Evolutionary conservation across 1,284 basidiomycete species (phyloP).

Genomic region (Tilletia setariae): DNA sequence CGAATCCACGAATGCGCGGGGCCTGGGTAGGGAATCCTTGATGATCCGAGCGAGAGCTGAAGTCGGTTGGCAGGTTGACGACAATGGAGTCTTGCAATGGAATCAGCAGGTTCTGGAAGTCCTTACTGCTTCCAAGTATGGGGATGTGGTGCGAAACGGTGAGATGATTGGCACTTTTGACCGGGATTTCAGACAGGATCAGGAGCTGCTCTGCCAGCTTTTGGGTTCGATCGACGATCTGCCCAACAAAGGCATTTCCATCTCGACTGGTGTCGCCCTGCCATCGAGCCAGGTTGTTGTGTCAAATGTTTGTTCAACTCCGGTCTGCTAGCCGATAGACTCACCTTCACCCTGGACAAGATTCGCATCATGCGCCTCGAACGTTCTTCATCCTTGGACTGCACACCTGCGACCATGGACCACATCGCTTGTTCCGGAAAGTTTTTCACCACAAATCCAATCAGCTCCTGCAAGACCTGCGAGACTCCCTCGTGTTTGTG

Average conservation of each 20-base stretch:
- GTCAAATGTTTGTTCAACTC: background rate
- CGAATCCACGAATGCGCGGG: slow-evolving; percentile 66
- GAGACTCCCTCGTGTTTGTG: slow-evolving; percentile 73
- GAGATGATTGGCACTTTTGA: slow-evolving; percentile 26
- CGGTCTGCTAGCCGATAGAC: background rate
- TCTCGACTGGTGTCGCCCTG: slow-evolving; percentile 9
- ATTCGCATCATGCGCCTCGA: slow-evolving; percentile 66
- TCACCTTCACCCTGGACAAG: slow-evolving; percentile 67
- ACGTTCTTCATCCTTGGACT: slow-evolving; percentile 72
- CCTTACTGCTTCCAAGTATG: background rate
- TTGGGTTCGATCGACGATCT: slow-evolving; percentile 37
- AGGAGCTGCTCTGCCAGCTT: slow-evolving; percentile 48
- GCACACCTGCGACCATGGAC: slow-evolving; percentile 83
- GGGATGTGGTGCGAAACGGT: slow-evolving; percentile 1
- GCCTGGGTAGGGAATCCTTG: slow-evolving; percentile 76
- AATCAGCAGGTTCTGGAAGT: slow-evolving; percentile 55
- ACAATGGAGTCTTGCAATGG: slow-evolving; percentile 91
- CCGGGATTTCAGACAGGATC: slow-evolving; percentile 43
- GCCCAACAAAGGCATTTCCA: slow-evolving; percentile 21
- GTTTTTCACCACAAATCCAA: slow-evolving; percentile 69
- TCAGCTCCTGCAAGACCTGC: slow-evolving; percentile 67
- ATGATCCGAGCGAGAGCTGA: slow-evolving; percentile 62
- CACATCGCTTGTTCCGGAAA: slow-evolving; percentile 92
- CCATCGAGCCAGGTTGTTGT: no score
- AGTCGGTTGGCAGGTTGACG: slow-evolving; percentile 66